A percentile compares a stretch with the other conserved stretches of the same genome.
phyloP scores from a whole-genome alignment of 306 rosid genomes.

The Trifolium subterraneum region DNA sequence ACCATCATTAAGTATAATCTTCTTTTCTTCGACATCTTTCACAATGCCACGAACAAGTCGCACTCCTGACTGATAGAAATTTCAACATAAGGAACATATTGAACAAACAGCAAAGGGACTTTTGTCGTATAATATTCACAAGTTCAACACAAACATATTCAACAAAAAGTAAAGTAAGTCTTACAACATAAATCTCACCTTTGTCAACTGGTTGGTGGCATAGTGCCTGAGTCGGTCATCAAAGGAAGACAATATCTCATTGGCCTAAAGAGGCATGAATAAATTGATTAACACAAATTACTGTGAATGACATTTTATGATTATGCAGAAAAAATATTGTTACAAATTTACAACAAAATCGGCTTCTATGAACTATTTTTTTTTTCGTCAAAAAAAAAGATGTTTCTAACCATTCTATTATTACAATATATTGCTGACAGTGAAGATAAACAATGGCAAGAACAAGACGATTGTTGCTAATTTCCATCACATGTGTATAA shows the following conservation, averaged over 20 bases:
- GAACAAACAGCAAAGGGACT: not conserved
- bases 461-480: not conserved
- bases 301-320: slow-evolving; percentile 28
- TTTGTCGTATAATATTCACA: slow-evolving; percentile 4
- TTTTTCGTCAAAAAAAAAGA: no score
- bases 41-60: slow-evolving; percentile 88
- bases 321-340: slow-evolving; percentile 4
- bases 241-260: slow-evolving; percentile 91
- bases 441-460: slow-evolving; percentile 15
- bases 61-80: slow-evolving; percentile 89
- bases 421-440: slow-evolving; percentile 5
- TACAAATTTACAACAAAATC: not conserved
- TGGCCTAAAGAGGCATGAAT: slow-evolving; percentile 66
- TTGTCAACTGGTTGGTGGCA: slow-evolving; percentile 85
- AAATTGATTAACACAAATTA: slow-evolving; percentile 41
- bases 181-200: slow-evolving; percentile 57
- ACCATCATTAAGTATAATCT: slow-evolving; percentile 83
- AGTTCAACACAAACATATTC: slow-evolving; percentile 29
- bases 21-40: slow-evolving; percentile 78
- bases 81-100: slow-evolving; percentile 18
- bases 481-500: not conserved
- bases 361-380: slow-evolving; percentile 8
- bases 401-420: slow-evolving; percentile 7
- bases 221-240: slow-evolving; percentile 83
- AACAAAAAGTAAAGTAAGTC: slow-evolving; percentile 25